Percentiles rank a stretch among this genome's conserved stretches.
Evolutionary conservation across 2,329 filamentous ascomycete species (phyloP).

Genomic region (Diaporthe sp.): DNA sequence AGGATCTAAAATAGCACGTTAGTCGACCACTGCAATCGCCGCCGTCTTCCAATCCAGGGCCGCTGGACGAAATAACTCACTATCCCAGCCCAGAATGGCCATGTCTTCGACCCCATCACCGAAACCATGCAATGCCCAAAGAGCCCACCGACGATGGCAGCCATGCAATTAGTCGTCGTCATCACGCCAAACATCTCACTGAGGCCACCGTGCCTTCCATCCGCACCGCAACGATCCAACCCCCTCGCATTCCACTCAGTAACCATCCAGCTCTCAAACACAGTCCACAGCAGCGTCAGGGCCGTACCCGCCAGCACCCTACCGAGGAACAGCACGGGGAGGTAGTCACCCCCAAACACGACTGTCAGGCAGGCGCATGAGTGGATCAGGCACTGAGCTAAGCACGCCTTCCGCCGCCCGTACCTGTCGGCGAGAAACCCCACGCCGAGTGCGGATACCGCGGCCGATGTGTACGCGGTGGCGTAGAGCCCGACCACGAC

Average conservation of each 20-base stretch:
- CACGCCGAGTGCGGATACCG: conserved; percentile 38
- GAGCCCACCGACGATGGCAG: conserved; percentile 64
- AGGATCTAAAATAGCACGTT: conserved; percentile 40
- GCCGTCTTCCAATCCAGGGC: too few relatives aligned
- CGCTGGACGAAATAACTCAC: conserved; percentile 38
- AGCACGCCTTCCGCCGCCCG: conserved; percentile 38
- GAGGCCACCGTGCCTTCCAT: conserved; percentile 51
- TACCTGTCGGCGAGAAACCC: conserved; percentile 41
- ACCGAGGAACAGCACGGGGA: conserved; percentile 44
- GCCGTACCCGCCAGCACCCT: conserved; percentile 64
- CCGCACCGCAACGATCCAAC: conserved; percentile 48
- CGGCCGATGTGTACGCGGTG: conserved; percentile 40
- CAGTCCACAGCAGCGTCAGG: conserved; percentile 66
- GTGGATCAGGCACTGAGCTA: conserved; percentile 40
- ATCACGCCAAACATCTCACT: conserved; percentile 63
- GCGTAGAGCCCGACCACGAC: conserved; percentile 40
- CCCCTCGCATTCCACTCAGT: conserved; percentile 64
- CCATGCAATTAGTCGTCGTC: conserved; percentile 64
- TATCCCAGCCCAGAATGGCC: conserved; percentile 62
- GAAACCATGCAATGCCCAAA: conserved; percentile 62
- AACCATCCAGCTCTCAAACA: conserved; percentile 72
- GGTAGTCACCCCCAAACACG: conserved; percentile 32
- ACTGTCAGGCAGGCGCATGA: conserved; percentile 38
- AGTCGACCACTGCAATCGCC: background rate
- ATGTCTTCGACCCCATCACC: conserved; percentile 58